Conservation (phyloP, 768 basidiomycete species). For the Tephrocybe sp. region DNA sequence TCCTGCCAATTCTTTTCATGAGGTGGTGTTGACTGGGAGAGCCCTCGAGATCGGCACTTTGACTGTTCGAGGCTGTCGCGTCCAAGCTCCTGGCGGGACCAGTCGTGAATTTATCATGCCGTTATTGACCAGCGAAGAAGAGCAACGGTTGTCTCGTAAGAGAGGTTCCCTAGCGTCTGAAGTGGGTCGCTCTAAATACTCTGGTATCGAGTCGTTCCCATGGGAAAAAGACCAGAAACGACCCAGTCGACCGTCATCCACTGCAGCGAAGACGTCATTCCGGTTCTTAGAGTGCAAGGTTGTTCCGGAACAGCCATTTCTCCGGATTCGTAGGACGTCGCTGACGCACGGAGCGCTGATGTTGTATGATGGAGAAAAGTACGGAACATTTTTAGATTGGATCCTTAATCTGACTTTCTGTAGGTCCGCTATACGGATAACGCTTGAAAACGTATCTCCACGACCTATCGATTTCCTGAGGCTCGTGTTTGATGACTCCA, state of each 20-base stretch:
- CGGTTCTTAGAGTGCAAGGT: constrained; percentile 81
- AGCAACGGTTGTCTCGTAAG: constrained; percentile 54
- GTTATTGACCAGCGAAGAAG: constrained; percentile 69
- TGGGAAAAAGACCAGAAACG: constrained; percentile 55
- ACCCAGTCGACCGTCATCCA: constrained; percentile 22
- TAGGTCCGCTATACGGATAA: constrained; percentile 83
- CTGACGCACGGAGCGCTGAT: constrained; percentile 92
- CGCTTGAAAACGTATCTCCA: constrained; percentile 86
- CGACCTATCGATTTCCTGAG: constrained; percentile 84
- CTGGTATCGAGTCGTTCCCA: constrained; percentile 69
- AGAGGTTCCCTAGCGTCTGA: constrained; percentile 67
- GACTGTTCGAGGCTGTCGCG: constrained; percentile 72
- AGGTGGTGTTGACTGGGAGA: constrained; percentile 68
- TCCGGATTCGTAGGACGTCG: constrained; percentile 86
- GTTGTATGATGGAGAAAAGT: constrained; percentile 95
- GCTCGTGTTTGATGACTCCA: constrained; percentile 89
- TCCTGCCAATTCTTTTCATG: constrained; percentile 74
- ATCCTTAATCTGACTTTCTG: not conserved
- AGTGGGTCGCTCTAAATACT: constrained; percentile 66
- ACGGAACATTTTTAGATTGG: constrained; percentile 26
- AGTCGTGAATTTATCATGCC: constrained; percentile 77
- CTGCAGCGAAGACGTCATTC: constrained; percentile 22
- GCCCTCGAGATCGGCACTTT: constrained; percentile 68
- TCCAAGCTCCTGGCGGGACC: constrained; percentile 74
- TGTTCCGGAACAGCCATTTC: constrained; percentile 82